Base-by-base conservation (phyloP, 805 yeast genomes). In the Metschnikowia kofuensis region DNA sequence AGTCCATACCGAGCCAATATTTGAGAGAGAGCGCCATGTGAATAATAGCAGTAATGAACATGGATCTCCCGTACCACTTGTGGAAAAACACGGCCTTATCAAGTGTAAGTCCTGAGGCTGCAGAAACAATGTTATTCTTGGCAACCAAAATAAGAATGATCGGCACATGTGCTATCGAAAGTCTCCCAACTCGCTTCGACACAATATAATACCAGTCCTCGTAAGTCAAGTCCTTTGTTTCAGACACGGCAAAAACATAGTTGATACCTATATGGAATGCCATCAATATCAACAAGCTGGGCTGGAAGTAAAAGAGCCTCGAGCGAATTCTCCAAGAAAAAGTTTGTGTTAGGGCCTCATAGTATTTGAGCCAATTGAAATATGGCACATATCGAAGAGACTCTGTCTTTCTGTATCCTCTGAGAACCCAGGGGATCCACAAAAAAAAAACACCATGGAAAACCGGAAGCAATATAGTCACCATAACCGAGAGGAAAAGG, bases 1-100 rank as follows among this genome's bases (percentile, higher is more conserved):
- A 69, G 29, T 67, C 63, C 44, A 74, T 40, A 7, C 55, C 59
- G n/a, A 74, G 50, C 80, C 80, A 77, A 55, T 76, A 75, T 14
- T 56, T 49, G 14, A 63, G 51, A 2, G 68, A 51, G 16, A 73
- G 45, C n/a, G 54, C 55, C 43, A 70, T 51, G 55, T 77, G 82
- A 7, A 67, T 51, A 2, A 67, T 61, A 11, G 69, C 59, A 62
- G 69, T 55, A 7, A 59, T 21, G 61, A 70, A 75, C 59, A 74
- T 63, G 9, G 63, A 53, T 35, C 79, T 59, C 21, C 78, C 74
- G 29, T 75, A 53, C 79, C 79, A 75, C 35, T 69, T 67, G 51
- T 77, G 82, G 31, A 75, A 56, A 16, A 72, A 61, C 2, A 59
- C 59, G 2, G 72, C 47, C 46, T 74, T 62, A 50, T 76, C 79